phyloP scores from a whole-genome alignment of 345 rosid genomes.

The Populus tremula region DNA sequence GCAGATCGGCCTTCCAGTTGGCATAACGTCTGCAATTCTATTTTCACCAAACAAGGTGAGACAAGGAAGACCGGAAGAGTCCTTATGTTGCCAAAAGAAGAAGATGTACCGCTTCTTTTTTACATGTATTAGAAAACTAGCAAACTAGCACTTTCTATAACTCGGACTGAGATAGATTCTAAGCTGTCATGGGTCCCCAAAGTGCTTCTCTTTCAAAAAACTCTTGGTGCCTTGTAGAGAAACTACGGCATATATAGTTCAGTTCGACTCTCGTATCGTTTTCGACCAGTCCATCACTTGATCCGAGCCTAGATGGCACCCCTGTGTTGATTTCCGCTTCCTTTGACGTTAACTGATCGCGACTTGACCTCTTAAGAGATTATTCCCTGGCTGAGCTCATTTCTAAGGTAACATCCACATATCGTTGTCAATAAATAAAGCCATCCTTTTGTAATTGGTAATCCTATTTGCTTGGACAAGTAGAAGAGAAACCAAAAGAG shows the following conservation, averaged over 20 bases:
- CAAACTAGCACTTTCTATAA: background rate
- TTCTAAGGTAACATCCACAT: background rate
- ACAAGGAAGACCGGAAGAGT: no score
- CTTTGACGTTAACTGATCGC: background rate
- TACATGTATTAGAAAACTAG: background rate
- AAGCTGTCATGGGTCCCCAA: background rate
- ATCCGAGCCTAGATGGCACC: no score
- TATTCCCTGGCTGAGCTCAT: background rate
- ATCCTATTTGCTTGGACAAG: background rate
- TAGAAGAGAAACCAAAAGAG: background rate
- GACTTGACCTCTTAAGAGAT: background rate
- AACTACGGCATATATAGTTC: background rate
- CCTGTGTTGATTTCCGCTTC: background rate
- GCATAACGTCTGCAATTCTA: no score
- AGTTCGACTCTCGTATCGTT: background rate
- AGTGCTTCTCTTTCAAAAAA: no score
- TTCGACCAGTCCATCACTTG: background rate
- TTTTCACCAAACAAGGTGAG: no score
- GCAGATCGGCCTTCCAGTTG: no score
- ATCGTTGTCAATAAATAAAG: background rate
- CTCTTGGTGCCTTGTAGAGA: no score
- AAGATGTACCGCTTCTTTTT: no score
- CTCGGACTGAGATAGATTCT: background rate
- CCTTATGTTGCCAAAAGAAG: no score
- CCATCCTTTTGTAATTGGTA: background rate